These are phyloP conservation scores for Sporopachydermia lactativora DNA, from an alignment of 805 yeast species.

Conservation along the genomic window DNA sequence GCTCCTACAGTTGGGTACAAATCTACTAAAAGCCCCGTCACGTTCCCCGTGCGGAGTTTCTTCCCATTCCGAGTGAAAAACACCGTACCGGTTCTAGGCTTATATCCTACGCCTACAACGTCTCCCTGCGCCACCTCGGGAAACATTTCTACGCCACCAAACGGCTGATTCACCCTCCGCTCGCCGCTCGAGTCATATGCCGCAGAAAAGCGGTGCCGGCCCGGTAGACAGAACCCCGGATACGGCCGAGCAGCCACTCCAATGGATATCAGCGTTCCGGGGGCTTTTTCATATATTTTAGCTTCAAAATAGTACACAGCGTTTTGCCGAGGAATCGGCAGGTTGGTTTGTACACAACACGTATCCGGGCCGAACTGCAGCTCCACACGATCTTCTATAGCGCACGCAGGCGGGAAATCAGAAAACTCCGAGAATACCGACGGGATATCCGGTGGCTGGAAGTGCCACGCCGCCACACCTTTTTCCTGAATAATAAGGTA, in stretches of 20 bases:
- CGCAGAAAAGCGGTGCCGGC: slow-evolving; percentile 72
- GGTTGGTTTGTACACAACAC: slow-evolving; percentile 60
- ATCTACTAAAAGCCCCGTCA: slow-evolving; percentile 57
- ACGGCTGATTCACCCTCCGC: slow-evolving; percentile 70
- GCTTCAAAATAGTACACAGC: slow-evolving; percentile 85
- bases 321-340: slow-evolving; percentile 72
- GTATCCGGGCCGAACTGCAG: slow-evolving; percentile 37
- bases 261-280: slow-evolving; percentile 38
- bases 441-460: slow-evolving; percentile 33
- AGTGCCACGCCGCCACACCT: slow-evolving; percentile 86
- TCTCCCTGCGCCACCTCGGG: slow-evolving; percentile 69
- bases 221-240: slow-evolving; percentile 88
- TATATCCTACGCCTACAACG: slow-evolving; percentile 84
- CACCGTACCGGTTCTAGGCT: slow-evolving; percentile 69
- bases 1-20: slow-evolving; percentile 87
- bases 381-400: slow-evolving; percentile 53
- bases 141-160: slow-evolving; percentile 36
- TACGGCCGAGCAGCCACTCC: slow-evolving; percentile 83
- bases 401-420: slow-evolving; percentile 37
- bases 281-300: slow-evolving; percentile 60
- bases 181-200: slow-evolving; percentile 82
- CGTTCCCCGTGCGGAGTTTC: slow-evolving; percentile 63
- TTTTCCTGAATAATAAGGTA: slow-evolving; percentile 64
- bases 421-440: slow-evolving; percentile 15
- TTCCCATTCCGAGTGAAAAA: slow-evolving; percentile 94